These are phyloP conservation scores for Phytopythium sindhum DNA, from an alignment of 352 stramenopile genomes.

Conservation along the genomic window DNA sequence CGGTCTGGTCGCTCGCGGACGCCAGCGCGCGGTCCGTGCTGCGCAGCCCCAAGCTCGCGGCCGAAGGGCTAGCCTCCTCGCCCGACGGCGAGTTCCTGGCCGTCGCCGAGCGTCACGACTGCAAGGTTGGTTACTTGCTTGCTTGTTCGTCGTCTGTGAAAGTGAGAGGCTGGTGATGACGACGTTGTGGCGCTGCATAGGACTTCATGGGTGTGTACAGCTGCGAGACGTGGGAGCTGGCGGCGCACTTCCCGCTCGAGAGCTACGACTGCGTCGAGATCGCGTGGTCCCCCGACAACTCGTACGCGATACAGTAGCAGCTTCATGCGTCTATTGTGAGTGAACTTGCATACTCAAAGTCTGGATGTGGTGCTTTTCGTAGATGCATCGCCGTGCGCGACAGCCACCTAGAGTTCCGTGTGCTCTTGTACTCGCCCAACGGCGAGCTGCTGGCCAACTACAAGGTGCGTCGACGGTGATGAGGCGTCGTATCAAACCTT, in stretches of 20 bases:
- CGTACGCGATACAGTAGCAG: slow-evolving; percentile 22
- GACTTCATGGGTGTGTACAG: slow-evolving; percentile 79
- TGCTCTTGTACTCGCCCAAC: slow-evolving; percentile 69
- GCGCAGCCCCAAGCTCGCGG: slow-evolving; percentile 61
- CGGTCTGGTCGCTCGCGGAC: slow-evolving; percentile 75
- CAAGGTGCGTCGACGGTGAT: slow-evolving; percentile 32
- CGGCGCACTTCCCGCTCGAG: slow-evolving; percentile 62
- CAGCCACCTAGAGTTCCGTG: slow-evolving; percentile 67
- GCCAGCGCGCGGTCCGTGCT: slow-evolving; percentile 53
- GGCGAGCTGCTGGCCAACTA: slow-evolving; percentile 64
- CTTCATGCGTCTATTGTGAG: background rate
- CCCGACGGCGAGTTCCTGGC: slow-evolving; percentile 51
- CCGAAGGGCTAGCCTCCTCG: slow-evolving; percentile 66
- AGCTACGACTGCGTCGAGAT: slow-evolving; percentile 83
- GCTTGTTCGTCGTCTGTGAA: background rate
- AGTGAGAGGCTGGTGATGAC: background rate
- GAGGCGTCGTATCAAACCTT: background rate
- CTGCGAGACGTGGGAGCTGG: slow-evolving; percentile 70
- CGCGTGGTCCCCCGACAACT: slow-evolving; percentile 61
- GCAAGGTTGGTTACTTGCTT: slow-evolving; percentile 40
- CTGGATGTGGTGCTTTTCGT: background rate
- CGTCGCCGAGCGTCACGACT: slow-evolving; percentile 69
- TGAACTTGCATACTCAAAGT: background rate
- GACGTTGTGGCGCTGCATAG: slow-evolving; percentile 11
- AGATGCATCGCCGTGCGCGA: slow-evolving; percentile 67